These are phyloP conservation scores for Vaccinium vitisidaea DNA, from an alignment of 148 eudicot genomes.

Conservation along the genomic window DNA sequence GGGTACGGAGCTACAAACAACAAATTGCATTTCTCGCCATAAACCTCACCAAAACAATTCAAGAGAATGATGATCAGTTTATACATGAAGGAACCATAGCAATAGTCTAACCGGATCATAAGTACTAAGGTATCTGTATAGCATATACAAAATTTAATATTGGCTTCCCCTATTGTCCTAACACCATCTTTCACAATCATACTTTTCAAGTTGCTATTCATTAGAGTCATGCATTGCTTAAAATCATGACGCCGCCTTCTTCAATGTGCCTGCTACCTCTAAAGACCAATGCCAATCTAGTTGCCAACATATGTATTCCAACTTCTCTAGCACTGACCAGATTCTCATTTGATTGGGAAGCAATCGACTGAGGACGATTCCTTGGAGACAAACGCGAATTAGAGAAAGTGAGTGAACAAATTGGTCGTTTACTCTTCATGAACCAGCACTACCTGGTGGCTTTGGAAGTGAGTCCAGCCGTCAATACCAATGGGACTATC, in stretches of 20 bases:
- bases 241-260: not conserved
- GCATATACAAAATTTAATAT: not conserved
- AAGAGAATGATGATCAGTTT: not conserved
- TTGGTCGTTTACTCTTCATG: not conserved
- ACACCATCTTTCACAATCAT: not conserved
- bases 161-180: not conserved
- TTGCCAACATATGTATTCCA: not conserved
- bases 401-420: not conserved
- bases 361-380: too few relatives aligned
- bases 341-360: too few relatives aligned
- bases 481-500: not conserved
- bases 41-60: not conserved
- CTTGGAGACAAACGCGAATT: too few relatives aligned
- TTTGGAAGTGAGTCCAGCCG: not conserved
- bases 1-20: slow-evolving; percentile 4
- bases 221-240: not conserved
- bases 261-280: not conserved
- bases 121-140: not conserved
- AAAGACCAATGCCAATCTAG: not conserved
- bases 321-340: too few relatives aligned
- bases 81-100: not conserved
- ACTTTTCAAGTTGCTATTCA: not conserved
- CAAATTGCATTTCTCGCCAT: not conserved
- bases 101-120: not conserved
- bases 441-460: slow-evolving; percentile 4